A percentile compares a stretch with the other conserved stretches of the same genome.
Evolutionary conservation across 2,329 filamentous ascomycete species (phyloP).

Genomic region (Apiospora malaysiana): DNA sequence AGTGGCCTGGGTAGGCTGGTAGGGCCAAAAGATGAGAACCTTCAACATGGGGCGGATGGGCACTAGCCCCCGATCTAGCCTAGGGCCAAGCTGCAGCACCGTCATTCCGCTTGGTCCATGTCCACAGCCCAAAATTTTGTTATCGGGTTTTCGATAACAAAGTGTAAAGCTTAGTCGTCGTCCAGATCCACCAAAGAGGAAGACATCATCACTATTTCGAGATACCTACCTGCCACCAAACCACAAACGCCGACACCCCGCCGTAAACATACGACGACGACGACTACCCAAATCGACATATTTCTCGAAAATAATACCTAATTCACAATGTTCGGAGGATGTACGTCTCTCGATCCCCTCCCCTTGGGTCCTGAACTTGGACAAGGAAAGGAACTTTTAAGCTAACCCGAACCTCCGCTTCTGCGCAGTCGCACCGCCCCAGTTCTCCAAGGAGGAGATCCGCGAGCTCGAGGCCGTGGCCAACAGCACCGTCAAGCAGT

Average conservation of each 20-base stretch:
- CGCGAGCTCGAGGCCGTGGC: slow-evolving; percentile 72
- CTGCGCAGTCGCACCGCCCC: slow-evolving; percentile 55
- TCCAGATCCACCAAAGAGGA: not conserved
- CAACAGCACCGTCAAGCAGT: slow-evolving; percentile 69
- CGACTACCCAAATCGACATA: not conserved
- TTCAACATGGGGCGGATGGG: not conserved
- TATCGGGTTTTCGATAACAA: slow-evolving; percentile 4
- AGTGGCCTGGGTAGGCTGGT: not conserved
- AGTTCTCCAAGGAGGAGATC: slow-evolving; percentile 73
- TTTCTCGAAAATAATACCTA: not conserved
- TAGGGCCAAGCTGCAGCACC: not conserved
- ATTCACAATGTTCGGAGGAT: slow-evolving; percentile 67
- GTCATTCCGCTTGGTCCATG: slow-evolving; percentile 2
- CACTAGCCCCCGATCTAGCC: not conserved
- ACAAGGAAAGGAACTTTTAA: not conserved
- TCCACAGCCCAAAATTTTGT: slow-evolving; percentile 16
- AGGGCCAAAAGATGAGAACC: slow-evolving; percentile 17
- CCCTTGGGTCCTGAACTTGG: not conserved
- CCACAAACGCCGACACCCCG: not conserved
- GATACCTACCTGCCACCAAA: not conserved
- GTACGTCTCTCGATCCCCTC: slow-evolving; percentile 45
- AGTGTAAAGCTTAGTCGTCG: not conserved
- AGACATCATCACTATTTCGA: slow-evolving; percentile 13
- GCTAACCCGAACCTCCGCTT: not conserved
- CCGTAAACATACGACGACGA: not conserved